These are phyloP conservation scores for Raffaelea deltoideospora DNA, from an alignment of 2,329 filamentous ascomycete species.

Conservation along the genomic window DNA sequence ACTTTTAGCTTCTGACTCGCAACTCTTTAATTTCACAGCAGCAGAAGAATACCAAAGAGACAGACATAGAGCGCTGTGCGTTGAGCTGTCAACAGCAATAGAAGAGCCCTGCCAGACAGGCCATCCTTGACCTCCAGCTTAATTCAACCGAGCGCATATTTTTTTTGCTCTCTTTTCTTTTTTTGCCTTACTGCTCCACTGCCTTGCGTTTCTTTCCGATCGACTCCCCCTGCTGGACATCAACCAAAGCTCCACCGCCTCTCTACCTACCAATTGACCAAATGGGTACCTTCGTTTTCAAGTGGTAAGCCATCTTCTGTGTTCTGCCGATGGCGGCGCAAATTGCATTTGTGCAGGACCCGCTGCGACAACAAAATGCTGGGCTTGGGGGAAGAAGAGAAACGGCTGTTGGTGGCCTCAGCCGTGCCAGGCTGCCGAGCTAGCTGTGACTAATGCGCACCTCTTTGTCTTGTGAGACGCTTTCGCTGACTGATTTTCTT, in stretches of 20 bases:
- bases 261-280: too few species aligned
- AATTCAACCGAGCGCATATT: neutral
- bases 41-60: too few species aligned
- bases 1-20: neutral
- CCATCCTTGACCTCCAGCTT: too few species aligned
- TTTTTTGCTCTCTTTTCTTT: slow-evolving; percentile 4
- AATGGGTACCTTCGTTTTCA: slow-evolving; percentile 59
- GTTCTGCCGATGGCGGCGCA: neutral
- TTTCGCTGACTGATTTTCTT: neutral
- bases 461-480: neutral
- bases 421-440: too few species aligned
- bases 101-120: too few species aligned
- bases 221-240: neutral
- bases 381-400: too few species aligned
- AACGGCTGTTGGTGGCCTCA: too few species aligned
- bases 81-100: too few species aligned
- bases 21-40: neutral
- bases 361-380: neutral
- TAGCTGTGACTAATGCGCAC: too few species aligned
- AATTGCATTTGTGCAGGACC: neutral
- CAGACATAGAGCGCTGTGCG: too few species aligned
- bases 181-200: neutral
- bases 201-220: neutral
- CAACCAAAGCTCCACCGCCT: neutral
- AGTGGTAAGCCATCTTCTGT: slow-evolving; percentile 39